Base-by-base conservation (phyloP, 2,329 filamentous ascomycete species). In the Venturia nashicola region DNA sequence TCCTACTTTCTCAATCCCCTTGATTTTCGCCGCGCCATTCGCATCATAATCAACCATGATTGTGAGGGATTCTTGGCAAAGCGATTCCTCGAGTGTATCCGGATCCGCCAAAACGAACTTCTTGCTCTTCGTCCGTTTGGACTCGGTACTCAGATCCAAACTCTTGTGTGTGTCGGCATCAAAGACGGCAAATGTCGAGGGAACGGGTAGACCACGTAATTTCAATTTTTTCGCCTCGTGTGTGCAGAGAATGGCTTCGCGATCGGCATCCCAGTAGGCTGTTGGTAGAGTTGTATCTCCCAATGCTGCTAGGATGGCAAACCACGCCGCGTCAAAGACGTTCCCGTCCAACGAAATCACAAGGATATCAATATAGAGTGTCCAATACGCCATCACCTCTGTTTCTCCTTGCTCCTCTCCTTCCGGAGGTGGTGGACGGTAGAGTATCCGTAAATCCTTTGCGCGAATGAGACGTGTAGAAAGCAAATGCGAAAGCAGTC, bases 261-360 rank as follows among this genome's bases (percentile, higher is more conserved):
- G 81, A 72, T 97, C 93, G 1, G 83, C 78, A 73, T 97, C 91
- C 86, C 90, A 99, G 74, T 84, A 85, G 16, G 92, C 91, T 61
- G 79, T 79, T 0, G 94, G 94, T 12, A 99, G 77, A 65, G 81
- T 84, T 5, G 90, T 93, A 73, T 94, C 85, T 62, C 80, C 81
- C 65, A 99, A 77, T 7, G 94, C 93, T 9, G 92, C 90, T 27
- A 96, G 75, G 0, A 95, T 82, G 14, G 91, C 86, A 0, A 88
- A 83, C 92, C 93, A 97, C 0, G 91, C 90, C 0, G 90, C 89
- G 71, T 99, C 93, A 68, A 97, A 92, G 1, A 91, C 85, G 70
- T 94, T 96, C 6, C 93, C 93, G 67, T 96, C 92, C 61, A 96
- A 85, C 0, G 90, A 95, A 68, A 99, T 87, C 76, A 96, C 94